A percentile compares a stretch with the other conserved stretches of the same genome.
Evolutionary conservation across 495 filamentous ascomycete genomes (phyloP).

Genomic region (Glarea lozoyensis): DNA sequence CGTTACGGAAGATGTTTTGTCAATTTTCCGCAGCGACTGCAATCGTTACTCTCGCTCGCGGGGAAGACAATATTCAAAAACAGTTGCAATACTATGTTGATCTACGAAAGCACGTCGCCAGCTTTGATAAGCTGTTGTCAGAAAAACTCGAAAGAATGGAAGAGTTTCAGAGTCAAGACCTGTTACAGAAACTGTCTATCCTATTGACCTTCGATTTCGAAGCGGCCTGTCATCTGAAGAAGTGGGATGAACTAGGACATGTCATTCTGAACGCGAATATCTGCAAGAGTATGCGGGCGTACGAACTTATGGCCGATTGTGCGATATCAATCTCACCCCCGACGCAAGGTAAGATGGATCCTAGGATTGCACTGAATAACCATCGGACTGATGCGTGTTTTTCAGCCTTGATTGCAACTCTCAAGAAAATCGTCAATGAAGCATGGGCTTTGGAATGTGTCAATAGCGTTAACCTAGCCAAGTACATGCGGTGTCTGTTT

Average conservation of each 20-base stretch:
- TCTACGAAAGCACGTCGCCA: slow-evolving; percentile 44
- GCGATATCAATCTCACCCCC: slow-evolving; percentile 48
- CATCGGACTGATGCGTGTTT: neutral
- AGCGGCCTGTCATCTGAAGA: slow-evolving; percentile 53
- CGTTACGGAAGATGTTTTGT: slow-evolving; percentile 53
- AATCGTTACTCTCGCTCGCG: slow-evolving; percentile 50
- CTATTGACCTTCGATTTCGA: slow-evolving; percentile 70
- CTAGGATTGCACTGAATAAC: neutral
- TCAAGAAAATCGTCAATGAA: slow-evolving; percentile 54
- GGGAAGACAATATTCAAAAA: slow-evolving; percentile 49
- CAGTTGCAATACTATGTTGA: slow-evolving; percentile 52
- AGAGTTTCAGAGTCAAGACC: slow-evolving; percentile 37
- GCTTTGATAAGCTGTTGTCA: slow-evolving; percentile 46
- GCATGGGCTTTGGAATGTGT: slow-evolving; percentile 45
- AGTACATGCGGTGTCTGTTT: slow-evolving; percentile 67
- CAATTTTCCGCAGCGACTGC: slow-evolving; percentile 58
- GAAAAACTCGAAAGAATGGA: slow-evolving; percentile 30
- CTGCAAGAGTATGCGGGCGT: slow-evolving; percentile 28
- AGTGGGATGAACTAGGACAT: slow-evolving; percentile 55
- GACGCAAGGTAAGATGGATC: slow-evolving; percentile 26
- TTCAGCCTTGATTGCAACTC: slow-evolving; percentile 32
- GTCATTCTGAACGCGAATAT: slow-evolving; percentile 46
- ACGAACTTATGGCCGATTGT: slow-evolving; percentile 50
- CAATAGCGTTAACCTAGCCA: slow-evolving; percentile 47
- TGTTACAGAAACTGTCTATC: slow-evolving; percentile 50